phyloP scores from a whole-genome alignment of 2,329 filamentous ascomycete genomes.

The Periconia sp. region DNA sequence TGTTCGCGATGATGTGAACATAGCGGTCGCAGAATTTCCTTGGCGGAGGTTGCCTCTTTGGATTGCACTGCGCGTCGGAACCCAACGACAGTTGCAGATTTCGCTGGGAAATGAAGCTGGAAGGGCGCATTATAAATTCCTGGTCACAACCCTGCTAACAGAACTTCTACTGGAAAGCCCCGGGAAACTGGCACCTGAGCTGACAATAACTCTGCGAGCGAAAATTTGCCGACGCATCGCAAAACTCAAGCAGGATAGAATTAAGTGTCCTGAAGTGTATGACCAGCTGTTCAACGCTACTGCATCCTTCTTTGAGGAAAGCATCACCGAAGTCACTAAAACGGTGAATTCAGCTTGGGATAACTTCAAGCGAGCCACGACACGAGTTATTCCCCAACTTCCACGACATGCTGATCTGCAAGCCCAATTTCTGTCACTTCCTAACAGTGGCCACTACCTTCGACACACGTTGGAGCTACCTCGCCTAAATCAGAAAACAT shows the following conservation, averaged over 20 bases:
- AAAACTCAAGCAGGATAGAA: slow-evolving; percentile 58
- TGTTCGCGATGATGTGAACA: slow-evolving; percentile 64
- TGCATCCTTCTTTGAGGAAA: slow-evolving; percentile 24
- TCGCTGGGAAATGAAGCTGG: slow-evolving; percentile 47
- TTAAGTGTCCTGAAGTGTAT: too few relatives aligned
- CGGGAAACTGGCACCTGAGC: slow-evolving; percentile 36
- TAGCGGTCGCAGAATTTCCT: slow-evolving; percentile 48
- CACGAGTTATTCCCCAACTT: too few relatives aligned
- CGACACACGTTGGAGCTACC: too few relatives aligned
- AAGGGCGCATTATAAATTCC: slow-evolving; percentile 58
- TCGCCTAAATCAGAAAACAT: too few relatives aligned
- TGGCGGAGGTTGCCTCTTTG: slow-evolving; percentile 67
- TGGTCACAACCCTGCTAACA: slow-evolving; percentile 55
- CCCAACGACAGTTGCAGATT: slow-evolving; percentile 55
- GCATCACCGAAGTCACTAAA: slow-evolving; percentile 36
- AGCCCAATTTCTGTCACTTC: too few relatives aligned
- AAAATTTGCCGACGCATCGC: slow-evolving; percentile 61
- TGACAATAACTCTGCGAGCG: slow-evolving; percentile 45
- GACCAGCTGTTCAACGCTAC: too few relatives aligned
- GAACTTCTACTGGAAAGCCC: slow-evolving; percentile 49
- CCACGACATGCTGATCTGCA: too few relatives aligned
- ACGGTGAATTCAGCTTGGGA: too few relatives aligned
- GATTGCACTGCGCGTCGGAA: slow-evolving; percentile 62
- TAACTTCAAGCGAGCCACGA: too few relatives aligned
- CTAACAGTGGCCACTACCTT: too few relatives aligned